Evolutionary conservation across 2,329 filamentous ascomycete species (phyloP).

Genomic region (Trichoderma aggressivum): DNA sequence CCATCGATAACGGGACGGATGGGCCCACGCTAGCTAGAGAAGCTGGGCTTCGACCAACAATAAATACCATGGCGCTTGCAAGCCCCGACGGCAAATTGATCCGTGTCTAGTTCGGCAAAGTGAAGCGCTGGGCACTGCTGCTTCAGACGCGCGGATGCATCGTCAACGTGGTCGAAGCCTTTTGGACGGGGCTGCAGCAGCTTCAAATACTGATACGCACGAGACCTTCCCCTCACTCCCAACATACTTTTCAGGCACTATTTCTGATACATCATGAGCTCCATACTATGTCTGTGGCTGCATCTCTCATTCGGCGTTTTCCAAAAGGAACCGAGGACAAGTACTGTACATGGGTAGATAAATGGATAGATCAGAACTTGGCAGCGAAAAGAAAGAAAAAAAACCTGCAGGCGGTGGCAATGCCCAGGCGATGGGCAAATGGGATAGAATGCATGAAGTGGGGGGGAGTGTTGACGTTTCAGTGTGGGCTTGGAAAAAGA

Average conservation of each 20-base stretch:
- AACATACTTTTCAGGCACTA: neutral
- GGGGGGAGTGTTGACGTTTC: slow-evolving; percentile 33
- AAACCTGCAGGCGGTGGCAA: slow-evolving; percentile 20
- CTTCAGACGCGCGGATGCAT: neutral
- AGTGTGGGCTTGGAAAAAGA: slow-evolving; percentile 7
- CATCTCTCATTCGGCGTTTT: neutral
- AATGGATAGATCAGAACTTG: neutral
- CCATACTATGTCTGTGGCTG: neutral
- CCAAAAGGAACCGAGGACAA: neutral
- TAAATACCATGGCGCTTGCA: neutral
- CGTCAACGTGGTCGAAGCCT: neutral
- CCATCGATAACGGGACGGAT: slow-evolving; percentile 1
- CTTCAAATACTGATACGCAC: neutral
- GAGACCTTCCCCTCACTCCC: neutral
- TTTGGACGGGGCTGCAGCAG: neutral
- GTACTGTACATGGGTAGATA: neutral
- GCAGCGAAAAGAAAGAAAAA: neutral
- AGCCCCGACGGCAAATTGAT: neutral
- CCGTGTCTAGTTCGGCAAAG: neutral
- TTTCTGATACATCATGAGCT: neutral
- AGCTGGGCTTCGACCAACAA: neutral
- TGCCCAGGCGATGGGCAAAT: neutral
- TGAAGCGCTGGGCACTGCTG: neutral
- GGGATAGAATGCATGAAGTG: slow-evolving; percentile 23
- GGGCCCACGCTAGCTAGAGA: neutral